phyloP scores from a whole-genome alignment of 2,329 filamentous ascomycete species.

The Apiospora marii region DNA sequence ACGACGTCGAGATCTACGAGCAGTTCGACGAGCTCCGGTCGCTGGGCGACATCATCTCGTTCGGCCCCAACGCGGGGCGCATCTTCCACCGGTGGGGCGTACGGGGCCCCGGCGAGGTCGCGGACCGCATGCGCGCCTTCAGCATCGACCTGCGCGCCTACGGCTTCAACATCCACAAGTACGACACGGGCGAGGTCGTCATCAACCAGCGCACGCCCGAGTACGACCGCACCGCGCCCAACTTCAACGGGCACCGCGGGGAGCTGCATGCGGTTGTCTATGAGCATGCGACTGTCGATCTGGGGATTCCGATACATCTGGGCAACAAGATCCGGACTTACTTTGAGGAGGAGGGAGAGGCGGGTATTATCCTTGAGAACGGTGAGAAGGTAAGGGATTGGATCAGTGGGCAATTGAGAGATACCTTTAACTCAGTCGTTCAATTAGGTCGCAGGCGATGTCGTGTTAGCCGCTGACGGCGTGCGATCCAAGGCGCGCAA shows the following conservation, averaged over 20 bases:
- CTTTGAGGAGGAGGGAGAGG: constrained; percentile 58
- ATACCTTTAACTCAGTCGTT: constrained; percentile 25
- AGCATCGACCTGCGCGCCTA: constrained; percentile 61
- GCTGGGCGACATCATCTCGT: constrained; percentile 69
- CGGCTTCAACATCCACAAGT: constrained; percentile 70
- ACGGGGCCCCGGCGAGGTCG: constrained; percentile 55
- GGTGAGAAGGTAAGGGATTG: constrained; percentile 50
- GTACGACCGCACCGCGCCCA: constrained; percentile 55
- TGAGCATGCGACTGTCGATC: constrained; percentile 61
- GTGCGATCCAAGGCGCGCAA: constrained; percentile 61
- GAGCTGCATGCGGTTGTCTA: constrained; percentile 68
- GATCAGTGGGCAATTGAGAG: background rate
- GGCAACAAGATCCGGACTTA: constrained; percentile 60
- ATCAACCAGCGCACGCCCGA: constrained; percentile 60
- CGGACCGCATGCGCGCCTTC: constrained; percentile 54
- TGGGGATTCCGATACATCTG: constrained; percentile 63
- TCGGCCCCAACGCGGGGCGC: constrained; percentile 66
- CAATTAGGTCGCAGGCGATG: constrained; percentile 50
- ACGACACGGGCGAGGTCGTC: constrained; percentile 65
- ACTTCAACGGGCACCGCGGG: constrained; percentile 67
- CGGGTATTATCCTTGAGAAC: constrained; percentile 59
- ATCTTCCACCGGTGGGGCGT: constrained; percentile 66
- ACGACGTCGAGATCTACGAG: constrained; percentile 65
- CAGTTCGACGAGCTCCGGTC: constrained; percentile 64
- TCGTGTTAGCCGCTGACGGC: constrained; percentile 63